phyloP scores from a whole-genome alignment of 257 asterid genomes.

The Solanum appendiculatum region DNA sequence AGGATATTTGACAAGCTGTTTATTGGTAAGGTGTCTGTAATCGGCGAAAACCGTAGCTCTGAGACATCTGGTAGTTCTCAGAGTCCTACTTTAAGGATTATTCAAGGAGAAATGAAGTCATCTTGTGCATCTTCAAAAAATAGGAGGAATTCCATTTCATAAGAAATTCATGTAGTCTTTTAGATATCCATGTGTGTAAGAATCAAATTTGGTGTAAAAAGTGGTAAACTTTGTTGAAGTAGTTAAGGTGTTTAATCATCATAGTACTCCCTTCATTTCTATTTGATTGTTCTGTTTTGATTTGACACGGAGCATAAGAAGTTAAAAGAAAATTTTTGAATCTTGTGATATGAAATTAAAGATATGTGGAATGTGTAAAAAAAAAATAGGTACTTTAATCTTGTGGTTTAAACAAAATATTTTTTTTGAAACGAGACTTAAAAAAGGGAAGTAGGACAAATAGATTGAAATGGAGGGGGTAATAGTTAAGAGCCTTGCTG shows the following conservation, averaged over 20 bases:
- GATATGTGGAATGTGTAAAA: background rate
- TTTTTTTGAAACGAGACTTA: background rate
- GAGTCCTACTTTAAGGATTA: constrained; percentile 56
- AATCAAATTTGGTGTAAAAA: background rate
- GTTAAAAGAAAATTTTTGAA: background rate
- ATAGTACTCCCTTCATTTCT: background rate
- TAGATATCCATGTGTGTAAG: background rate
- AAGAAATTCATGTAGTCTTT: background rate
- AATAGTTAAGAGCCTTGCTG: background rate
- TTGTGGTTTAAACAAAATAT: background rate
- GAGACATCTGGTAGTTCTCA: constrained; percentile 86
- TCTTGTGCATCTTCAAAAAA: constrained; percentile 40
- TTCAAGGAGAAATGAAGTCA: constrained; percentile 45
- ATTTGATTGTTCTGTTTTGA: background rate
- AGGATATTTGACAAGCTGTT: constrained; percentile 77
- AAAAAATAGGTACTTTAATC: background rate
- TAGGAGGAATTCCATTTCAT: constrained; percentile 79
- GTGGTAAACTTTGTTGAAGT: background rate
- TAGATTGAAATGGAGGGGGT: background rate
- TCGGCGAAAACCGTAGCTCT: constrained; percentile 55
- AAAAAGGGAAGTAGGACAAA: background rate
- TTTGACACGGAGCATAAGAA: background rate
- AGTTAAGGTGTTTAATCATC: background rate
- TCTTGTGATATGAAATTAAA: background rate
- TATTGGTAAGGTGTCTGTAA: constrained; percentile 56